Conservation (phyloP, 2,329 filamentous ascomycete genomes). For the Paradendryphiella salina region DNA sequence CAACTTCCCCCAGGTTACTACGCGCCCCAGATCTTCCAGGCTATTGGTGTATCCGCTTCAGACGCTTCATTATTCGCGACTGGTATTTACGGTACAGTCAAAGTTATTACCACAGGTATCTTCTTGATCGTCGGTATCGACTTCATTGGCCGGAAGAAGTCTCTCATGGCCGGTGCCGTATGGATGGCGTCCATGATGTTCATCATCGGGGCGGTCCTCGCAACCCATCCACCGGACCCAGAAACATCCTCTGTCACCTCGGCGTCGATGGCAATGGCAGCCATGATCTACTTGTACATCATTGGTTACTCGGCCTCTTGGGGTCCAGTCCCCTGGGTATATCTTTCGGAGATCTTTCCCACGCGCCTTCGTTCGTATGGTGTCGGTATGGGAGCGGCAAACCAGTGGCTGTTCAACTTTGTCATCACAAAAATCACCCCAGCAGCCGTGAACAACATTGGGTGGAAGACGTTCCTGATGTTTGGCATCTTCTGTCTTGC, state of each 20-base stretch:
- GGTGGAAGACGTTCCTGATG: slow-evolving; percentile 52
- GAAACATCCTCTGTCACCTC: slow-evolving; percentile 41
- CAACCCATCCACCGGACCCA: slow-evolving; percentile 47
- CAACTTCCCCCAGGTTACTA: slow-evolving; percentile 61
- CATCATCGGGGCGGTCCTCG: slow-evolving; percentile 64
- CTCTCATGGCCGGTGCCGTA: slow-evolving; percentile 66
- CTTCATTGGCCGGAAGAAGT: slow-evolving; percentile 62
- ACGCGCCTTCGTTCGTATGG: slow-evolving; percentile 66
- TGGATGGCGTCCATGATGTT: slow-evolving; percentile 68
- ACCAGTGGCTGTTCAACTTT: slow-evolving; percentile 76
- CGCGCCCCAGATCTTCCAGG: slow-evolving; percentile 70
- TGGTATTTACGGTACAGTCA: slow-evolving; percentile 72
- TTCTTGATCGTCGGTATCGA: slow-evolving; percentile 73
- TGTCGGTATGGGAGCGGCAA: slow-evolving; percentile 70
- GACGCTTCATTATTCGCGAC: slow-evolving; percentile 12
- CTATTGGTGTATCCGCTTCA: slow-evolving; percentile 61
- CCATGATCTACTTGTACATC: slow-evolving; percentile 77
- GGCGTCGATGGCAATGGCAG: slow-evolving; percentile 64
- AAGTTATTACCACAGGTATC: slow-evolving; percentile 68
- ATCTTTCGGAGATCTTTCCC: slow-evolving; percentile 75
- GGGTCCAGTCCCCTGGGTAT: slow-evolving; percentile 76
- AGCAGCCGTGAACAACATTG: slow-evolving; percentile 60
- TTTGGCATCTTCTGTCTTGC: slow-evolving; percentile 55
- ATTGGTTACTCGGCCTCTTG: slow-evolving; percentile 70
- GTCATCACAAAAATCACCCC: slow-evolving; percentile 66